Evolutionary conservation across 2,329 filamentous ascomycete genomes (phyloP).

Genomic region (Alternaria postmessia): DNA sequence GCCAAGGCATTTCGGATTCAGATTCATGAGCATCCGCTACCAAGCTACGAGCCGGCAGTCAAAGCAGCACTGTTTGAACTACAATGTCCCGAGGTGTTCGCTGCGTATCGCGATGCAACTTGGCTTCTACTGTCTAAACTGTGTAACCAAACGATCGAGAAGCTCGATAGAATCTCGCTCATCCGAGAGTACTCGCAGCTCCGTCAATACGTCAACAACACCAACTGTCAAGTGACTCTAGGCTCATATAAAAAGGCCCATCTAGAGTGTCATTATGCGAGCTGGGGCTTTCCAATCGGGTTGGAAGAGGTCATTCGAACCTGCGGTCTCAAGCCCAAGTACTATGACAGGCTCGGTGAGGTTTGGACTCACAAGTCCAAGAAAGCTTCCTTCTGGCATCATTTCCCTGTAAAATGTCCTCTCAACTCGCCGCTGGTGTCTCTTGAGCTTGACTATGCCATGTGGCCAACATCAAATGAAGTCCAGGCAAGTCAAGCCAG

Average conservation of each 20-base stretch:
- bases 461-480: conserved; percentile 62
- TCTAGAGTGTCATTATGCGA: conserved; percentile 59
- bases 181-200: conserved; percentile 49
- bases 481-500: conserved; percentile 59
- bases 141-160: conserved; percentile 23
- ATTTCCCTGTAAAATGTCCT: conserved; percentile 54
- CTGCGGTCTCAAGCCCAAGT: conserved; percentile 57
- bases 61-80: conserved; percentile 64
- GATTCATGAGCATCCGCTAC: conserved; percentile 62
- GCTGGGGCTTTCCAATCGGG: conserved; percentile 52
- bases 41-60: conserved; percentile 44
- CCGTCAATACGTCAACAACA: conserved; percentile 24
- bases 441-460: conserved; percentile 9
- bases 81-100: conserved; percentile 54
- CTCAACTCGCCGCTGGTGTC: conserved; percentile 41
- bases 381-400: conserved; percentile 56
- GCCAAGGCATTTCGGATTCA: conserved; percentile 55
- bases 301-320: conserved; percentile 56
- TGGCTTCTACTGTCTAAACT: conserved; percentile 58
- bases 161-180: conserved; percentile 17
- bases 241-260: conserved; percentile 59
- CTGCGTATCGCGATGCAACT: conserved; percentile 61
- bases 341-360: conserved; percentile 55
- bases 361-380: conserved; percentile 51
- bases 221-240: conserved; percentile 44